A percentile compares a stretch with the other conserved stretches of the same genome.
These are phyloP conservation scores for Wickerhamomyces strasburgensis DNA, from an alignment of 805 yeast species.

Conservation along the genomic window DNA sequence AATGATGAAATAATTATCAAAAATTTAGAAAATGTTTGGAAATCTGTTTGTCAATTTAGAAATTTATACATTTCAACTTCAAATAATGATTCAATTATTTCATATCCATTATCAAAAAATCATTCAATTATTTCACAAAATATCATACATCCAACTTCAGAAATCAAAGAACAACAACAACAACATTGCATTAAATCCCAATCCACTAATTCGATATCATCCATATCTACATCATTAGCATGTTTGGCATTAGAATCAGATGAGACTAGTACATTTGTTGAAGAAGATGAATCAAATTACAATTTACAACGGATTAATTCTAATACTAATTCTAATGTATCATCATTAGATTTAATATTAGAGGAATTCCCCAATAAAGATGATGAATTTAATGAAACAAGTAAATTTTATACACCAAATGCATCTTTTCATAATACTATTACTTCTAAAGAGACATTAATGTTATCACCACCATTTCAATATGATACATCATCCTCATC, in stretches of 20 bases:
- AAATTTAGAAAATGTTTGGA: constrained; percentile 25
- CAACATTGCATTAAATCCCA: background rate
- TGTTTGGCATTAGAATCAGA: constrained; percentile 29
- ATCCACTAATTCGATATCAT: constrained; percentile 21
- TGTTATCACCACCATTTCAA: constrained; percentile 4
- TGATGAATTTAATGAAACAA: too few relatives aligned
- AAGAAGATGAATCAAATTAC: constrained; percentile 14
- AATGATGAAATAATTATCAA: constrained; percentile 10
- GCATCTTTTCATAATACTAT: constrained; percentile 4
- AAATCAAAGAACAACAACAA: background rate
- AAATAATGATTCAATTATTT: background rate
- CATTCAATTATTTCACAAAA: background rate
- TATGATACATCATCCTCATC: background rate
- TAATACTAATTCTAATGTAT: constrained; percentile 13
- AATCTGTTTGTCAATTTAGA: constrained; percentile 36
- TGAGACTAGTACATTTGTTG: constrained; percentile 39
- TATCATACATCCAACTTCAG: background rate
- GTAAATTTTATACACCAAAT: constrained; percentile 17
- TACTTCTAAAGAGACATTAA: constrained; percentile 4
- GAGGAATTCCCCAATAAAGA: constrained; percentile 18
- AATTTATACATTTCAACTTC: constrained; percentile 28
- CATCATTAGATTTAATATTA: constrained; percentile 21
- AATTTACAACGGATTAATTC: background rate
- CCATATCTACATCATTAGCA: constrained; percentile 32
- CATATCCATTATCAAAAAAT: background rate